Conservation (phyloP, 441 rosid genomes). For the Pelargonium hybrid region DNA sequence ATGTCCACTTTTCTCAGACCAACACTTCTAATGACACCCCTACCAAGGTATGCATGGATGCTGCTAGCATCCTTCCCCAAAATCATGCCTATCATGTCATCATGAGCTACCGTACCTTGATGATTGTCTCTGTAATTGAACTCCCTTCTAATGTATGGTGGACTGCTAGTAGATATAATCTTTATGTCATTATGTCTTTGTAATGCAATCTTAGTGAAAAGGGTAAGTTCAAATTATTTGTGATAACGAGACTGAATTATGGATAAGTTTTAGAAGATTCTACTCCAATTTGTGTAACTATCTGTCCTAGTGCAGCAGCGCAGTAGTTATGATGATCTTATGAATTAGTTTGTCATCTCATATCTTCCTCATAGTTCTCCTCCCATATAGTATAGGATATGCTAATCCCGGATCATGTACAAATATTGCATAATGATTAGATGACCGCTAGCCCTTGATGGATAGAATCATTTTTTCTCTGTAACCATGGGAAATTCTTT, state of each 20-base stretch:
- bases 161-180: neutral
- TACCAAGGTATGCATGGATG: conserved; percentile 2
- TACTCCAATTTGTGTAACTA: neutral
- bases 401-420: neutral
- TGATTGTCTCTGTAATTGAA: neutral
- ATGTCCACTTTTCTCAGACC: conserved; percentile 1
- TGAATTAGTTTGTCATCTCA: neutral
- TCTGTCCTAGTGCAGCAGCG: neutral
- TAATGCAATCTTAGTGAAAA: conserved; percentile 1
- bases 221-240: neutral
- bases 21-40: conserved; percentile 1
- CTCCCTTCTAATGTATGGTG: neutral
- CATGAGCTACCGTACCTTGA: neutral
- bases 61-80: neutral
- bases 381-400: neutral
- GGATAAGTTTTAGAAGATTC: neutral
- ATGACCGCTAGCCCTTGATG: neutral
- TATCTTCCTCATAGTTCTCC: neutral
- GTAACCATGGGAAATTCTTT: neutral
- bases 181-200: neutral
- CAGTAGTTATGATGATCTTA: neutral
- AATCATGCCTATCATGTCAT: neutral
- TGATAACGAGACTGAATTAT: neutral
- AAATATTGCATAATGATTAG: neutral
- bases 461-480: neutral